phyloP scores from a whole-genome alignment of 495 filamentous ascomycete species.

The Penicillium coprophilum region DNA sequence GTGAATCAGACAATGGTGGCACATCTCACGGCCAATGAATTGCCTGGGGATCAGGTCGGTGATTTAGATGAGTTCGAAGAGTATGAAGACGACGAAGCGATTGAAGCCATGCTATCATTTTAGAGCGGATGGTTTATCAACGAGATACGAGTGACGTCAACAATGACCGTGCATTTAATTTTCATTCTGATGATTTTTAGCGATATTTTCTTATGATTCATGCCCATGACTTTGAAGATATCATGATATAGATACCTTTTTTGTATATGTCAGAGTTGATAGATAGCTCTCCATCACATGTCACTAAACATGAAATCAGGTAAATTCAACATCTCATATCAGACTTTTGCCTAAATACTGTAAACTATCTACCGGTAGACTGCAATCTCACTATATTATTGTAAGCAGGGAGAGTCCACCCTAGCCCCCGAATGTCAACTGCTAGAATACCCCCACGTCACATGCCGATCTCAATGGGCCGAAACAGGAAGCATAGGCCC shows the following conservation, averaged over 20 bases:
- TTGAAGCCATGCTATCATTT: constrained; percentile 32
- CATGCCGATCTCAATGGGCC: constrained; percentile 1
- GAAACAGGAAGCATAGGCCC: constrained; percentile 1
- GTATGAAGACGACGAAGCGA: constrained; percentile 36
- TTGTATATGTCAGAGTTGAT: background rate
- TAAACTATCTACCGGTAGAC: background rate
- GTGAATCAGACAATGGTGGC: constrained; percentile 36
- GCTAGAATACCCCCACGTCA: constrained; percentile 4
- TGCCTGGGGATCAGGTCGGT: constrained; percentile 17
- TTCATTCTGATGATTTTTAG: background rate
- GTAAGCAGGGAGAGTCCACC: background rate
- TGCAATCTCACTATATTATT: no score
- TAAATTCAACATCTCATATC: background rate
- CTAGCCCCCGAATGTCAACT: background rate
- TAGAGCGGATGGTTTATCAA: background rate
- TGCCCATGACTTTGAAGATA: background rate
- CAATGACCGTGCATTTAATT: constrained; percentile 2
- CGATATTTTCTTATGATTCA: background rate
- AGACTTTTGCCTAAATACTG: constrained; percentile 5
- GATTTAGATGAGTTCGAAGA: constrained; percentile 35
- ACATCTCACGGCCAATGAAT: constrained; percentile 25
- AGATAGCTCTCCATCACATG: background rate
- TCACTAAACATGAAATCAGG: background rate
- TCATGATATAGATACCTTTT: constrained; percentile 3
- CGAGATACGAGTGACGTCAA: background rate